Evolutionary conservation across 192 early-diverging fungal species (phyloP).

Genomic region (Entomortierella lignicola): DNA sequence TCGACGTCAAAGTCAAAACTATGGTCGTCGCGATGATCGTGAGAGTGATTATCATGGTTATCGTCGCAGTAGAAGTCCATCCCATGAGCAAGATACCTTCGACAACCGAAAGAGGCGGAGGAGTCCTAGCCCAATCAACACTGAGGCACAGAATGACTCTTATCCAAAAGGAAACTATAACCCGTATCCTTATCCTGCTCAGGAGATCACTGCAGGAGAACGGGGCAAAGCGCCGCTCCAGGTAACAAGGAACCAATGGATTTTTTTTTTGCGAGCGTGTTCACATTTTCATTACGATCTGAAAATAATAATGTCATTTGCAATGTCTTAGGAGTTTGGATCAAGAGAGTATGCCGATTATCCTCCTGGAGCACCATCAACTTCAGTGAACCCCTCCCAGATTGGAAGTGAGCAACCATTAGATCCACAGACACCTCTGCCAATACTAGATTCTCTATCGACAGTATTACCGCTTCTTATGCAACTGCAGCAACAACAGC

Average conservation of each 20-base stretch:
- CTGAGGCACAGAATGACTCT: background rate
- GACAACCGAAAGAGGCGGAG: conserved; percentile 1
- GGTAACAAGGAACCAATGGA: background rate
- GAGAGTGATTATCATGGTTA: background rate
- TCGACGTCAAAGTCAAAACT: background rate
- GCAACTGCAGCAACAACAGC: conserved; percentile 2
- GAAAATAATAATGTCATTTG: too few relatives aligned
- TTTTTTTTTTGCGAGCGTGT: too few relatives aligned
- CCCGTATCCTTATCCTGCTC: background rate
- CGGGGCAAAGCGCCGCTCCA: background rate
- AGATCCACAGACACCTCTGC: background rate
- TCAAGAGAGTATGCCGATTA: background rate
- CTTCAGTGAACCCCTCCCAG: background rate
- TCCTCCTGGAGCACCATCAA: background rate
- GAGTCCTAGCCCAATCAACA: background rate
- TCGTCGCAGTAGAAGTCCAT: background rate
- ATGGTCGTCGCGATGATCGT: background rate
- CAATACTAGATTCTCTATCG: background rate
- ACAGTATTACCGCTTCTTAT: background rate
- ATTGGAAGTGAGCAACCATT: background rate
- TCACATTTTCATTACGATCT: too few relatives aligned
- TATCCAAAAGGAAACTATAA: background rate
- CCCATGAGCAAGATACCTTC: background rate
- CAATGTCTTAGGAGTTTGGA: too few relatives aligned
- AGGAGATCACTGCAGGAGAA: background rate